A percentile compares a stretch with the other conserved stretches of the same genome.
Evolutionary conservation across 169 alveolate species (phyloP).

Genomic region (Cryptosporidium xiaoi): DNA sequence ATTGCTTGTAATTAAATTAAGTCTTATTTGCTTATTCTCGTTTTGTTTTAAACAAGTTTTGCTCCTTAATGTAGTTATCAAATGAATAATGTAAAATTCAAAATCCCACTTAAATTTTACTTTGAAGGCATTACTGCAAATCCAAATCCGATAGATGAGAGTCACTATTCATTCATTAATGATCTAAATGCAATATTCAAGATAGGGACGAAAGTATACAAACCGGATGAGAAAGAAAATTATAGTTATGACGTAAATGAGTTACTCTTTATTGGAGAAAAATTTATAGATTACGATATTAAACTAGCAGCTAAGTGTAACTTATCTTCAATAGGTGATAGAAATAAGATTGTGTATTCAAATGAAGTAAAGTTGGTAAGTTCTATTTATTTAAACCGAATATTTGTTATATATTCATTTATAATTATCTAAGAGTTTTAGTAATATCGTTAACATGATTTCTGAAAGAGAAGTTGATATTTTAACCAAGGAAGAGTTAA

Average conservation of each 20-base stretch:
- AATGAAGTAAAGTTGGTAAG: slow-evolving; percentile 18
- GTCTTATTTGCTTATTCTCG: too few relatives aligned
- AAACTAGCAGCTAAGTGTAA: not conserved
- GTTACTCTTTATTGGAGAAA: slow-evolving; percentile 21
- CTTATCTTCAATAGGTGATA: too few relatives aligned
- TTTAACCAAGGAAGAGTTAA: not conserved
- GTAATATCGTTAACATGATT: slow-evolving; percentile 4
- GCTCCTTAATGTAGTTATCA: too few relatives aligned
- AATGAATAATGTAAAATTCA: too few relatives aligned
- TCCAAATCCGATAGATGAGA: not conserved
- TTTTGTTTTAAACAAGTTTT: too few relatives aligned
- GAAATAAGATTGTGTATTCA: too few relatives aligned
- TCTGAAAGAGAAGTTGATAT: not conserved
- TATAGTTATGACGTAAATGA: slow-evolving; percentile 23
- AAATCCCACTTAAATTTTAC: not conserved
- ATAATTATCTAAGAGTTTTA: not conserved
- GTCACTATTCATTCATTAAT: slow-evolving; percentile 10
- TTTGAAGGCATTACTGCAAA: slow-evolving; percentile 4
- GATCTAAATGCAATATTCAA: not conserved
- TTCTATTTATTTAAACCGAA: not conserved
- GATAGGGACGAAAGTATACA: slow-evolving; percentile 1
- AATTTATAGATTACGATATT: not conserved
- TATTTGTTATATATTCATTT: not conserved
- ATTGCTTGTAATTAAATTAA: too few relatives aligned
- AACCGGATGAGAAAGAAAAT: not conserved